These are phyloP conservation scores for Nemania abortiva DNA, from an alignment of 2,329 filamentous ascomycete genomes.

Conservation along the genomic window DNA sequence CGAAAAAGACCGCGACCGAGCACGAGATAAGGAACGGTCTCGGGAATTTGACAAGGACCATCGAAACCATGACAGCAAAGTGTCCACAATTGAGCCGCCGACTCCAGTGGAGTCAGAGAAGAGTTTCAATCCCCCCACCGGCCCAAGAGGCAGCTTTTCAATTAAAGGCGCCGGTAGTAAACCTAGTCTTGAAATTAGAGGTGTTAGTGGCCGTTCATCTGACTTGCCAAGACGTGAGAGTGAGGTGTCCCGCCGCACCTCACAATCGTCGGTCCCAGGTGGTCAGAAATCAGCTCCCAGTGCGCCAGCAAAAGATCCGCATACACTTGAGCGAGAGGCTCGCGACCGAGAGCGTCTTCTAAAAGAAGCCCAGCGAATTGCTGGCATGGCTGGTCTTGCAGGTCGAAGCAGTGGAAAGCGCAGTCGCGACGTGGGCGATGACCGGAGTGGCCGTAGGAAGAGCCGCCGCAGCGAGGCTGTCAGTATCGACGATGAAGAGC, in stretches of 20 bases:
- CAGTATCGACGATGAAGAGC: conserved; percentile 63
- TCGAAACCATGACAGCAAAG: conserved; percentile 53
- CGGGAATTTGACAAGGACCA: conserved; percentile 55
- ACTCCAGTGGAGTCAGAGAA: conserved; percentile 55
- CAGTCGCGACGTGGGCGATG: conserved; percentile 57
- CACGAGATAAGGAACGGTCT: conserved; percentile 53
- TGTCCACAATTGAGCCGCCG: conserved; percentile 48
- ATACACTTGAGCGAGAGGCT: conserved; percentile 76
- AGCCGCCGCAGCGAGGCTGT: conserved; percentile 63
- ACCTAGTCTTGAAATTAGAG: conserved; percentile 52
- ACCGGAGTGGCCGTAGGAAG: conserved; percentile 60
- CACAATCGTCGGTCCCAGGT: conserved; percentile 51
- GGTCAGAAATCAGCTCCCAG: conserved; percentile 40
- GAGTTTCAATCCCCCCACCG: conserved; percentile 58
- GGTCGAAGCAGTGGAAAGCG: conserved; percentile 63
- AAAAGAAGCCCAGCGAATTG: conserved; percentile 76
- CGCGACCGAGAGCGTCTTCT: conserved; percentile 74
- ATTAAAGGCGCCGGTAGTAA: conserved; percentile 48
- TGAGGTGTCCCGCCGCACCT: conserved; percentile 53
- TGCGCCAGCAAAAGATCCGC: conserved; percentile 63
- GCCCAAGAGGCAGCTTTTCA: conserved; percentile 52
- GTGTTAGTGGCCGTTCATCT: conserved; percentile 47
- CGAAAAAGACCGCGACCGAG: conserved; percentile 52
- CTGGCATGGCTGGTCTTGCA: conserved; percentile 68
- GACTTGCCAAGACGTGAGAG: conserved; percentile 47